Evolutionary conservation across 2,329 filamentous ascomycete species (phyloP), one percentile per base, ranked within the genome.

Genomic region (Fusarium foetens): DNA sequence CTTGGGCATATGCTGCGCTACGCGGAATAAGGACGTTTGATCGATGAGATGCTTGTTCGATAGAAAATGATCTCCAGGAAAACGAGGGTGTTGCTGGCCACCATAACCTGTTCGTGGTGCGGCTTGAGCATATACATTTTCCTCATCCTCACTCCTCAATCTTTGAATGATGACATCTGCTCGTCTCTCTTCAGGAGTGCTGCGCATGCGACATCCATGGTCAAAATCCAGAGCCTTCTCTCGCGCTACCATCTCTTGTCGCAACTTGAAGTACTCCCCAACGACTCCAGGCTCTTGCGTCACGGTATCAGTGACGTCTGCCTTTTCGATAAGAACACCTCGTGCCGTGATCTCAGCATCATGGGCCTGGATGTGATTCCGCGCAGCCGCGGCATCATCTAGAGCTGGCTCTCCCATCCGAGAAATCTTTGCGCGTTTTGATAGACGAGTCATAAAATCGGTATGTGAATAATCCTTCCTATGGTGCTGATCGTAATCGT

Each of bases 1-100:
- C 79, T 94, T 94, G 45, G 92, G 92, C 84, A 93, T 87, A 63
- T 79, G 77, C 36, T 82, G 82, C 10, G 90, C 87, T 31, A 92
- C 85, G 33, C 83, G 73, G 73, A 90, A 89, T 19, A 94, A 76
- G 46, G 82, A 80, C 13, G 91, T 93, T 51, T 84, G 58, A 41
- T 86, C 80, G 72, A 92, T 88, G 43, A 88, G 79, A 58, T 85
- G 79, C 48, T 83, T 78, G 73, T 90, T 90, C 57, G 85, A 84
- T 29, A 91, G 80, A 76, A 89, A 91, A 77, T 90, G 89, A 73
- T 90, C 88, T 31, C 86, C 86, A 1, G 84, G 75, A 58, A 86
- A 85, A 10, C 83, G 81, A 6, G 76, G 71, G 60, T 88, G 86
- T 27, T 71, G 68, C 77, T 88, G 86, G 7, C 83, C 83, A 17